Conservation (phyloP, 352 stramenopile genomes). For the Pythium diclinum region DNA sequence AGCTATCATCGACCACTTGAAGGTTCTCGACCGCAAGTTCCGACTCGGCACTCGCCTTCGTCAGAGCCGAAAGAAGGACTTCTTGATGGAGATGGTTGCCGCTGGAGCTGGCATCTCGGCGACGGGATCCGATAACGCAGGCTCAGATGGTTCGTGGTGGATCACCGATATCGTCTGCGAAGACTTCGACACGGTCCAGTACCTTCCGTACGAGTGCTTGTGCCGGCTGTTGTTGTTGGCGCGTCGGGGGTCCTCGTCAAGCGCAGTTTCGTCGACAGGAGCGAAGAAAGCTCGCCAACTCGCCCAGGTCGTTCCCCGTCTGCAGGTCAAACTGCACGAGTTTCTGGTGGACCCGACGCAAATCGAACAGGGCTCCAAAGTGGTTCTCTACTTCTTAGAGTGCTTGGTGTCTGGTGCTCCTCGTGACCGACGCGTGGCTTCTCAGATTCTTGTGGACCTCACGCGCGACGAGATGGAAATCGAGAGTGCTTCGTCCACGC, state of each 20-base stretch:
- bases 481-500: slow-evolving; percentile 25
- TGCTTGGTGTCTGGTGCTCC: slow-evolving; percentile 54
- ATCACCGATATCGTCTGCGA: slow-evolving; percentile 88
- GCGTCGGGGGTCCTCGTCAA: slow-evolving; percentile 21
- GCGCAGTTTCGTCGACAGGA: neutral
- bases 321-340: slow-evolving; percentile 57
- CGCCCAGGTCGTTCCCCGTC: slow-evolving; percentile 43
- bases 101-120: slow-evolving; percentile 25
- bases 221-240: slow-evolving; percentile 78
- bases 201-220: slow-evolving; percentile 71
- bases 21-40: slow-evolving; percentile 65
- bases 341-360: slow-evolving; percentile 42
- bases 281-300: slow-evolving; percentile 25
- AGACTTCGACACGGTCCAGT: slow-evolving; percentile 77
- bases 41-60: slow-evolving; percentile 76
- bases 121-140: slow-evolving; percentile 13
- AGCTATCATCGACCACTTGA: slow-evolving; percentile 74
- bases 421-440: slow-evolving; percentile 51
- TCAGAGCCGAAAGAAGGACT: slow-evolving; percentile 72
- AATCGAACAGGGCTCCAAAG: slow-evolving; percentile 36
- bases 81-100: slow-evolving; percentile 86
- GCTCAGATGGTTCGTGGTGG: slow-evolving; percentile 57
- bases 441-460: slow-evolving; percentile 63
- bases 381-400: slow-evolving; percentile 74
- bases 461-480: slow-evolving; percentile 28